A percentile compares a stretch with the other conserved stretches of the same genome.
Evolutionary conservation across 305 asterid species (phyloP).

Genomic region (Petunia hybrid): DNA sequence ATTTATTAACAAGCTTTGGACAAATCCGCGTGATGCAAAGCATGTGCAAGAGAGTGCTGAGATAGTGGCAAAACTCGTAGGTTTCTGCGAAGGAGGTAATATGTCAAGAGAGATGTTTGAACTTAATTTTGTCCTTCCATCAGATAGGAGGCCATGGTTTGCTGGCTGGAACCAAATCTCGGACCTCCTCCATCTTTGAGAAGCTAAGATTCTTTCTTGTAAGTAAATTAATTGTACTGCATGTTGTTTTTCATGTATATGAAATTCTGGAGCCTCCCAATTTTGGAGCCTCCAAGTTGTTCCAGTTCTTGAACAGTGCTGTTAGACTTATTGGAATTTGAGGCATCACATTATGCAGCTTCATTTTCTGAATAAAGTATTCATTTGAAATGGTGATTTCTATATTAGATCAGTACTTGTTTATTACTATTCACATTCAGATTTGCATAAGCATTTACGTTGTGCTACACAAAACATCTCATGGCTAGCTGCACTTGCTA

Average conservation of each 20-base stretch:
- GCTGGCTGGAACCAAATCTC: slow-evolving; percentile 92
- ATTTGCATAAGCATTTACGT: neutral
- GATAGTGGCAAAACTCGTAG: slow-evolving; percentile 92
- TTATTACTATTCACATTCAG: neutral
- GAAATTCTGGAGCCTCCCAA: slow-evolving; percentile 41
- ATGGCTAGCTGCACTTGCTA: neutral
- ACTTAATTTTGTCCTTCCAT: slow-evolving; percentile 87
- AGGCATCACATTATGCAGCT: slow-evolving; percentile 30
- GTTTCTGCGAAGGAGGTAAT: slow-evolving; percentile 79
- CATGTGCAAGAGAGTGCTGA: slow-evolving; percentile 91
- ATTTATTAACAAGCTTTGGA: slow-evolving; percentile 89
- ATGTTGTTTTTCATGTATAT: slow-evolving; percentile 29
- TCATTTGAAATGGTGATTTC: slow-evolving; percentile 12
- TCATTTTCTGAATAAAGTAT: slow-evolving; percentile 24
- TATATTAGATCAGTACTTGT: neutral
- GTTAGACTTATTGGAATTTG: neutral
- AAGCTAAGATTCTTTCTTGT: slow-evolving; percentile 46
- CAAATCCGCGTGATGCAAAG: slow-evolving; percentile 68
- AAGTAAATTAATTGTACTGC: slow-evolving; percentile 33
- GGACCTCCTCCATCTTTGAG: slow-evolving; percentile 77
- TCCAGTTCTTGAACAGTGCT: neutral
- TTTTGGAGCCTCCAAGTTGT: slow-evolving; percentile 39
- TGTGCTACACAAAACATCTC: neutral
- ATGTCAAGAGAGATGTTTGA: slow-evolving; percentile 95
- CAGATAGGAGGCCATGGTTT: slow-evolving; percentile 86